Evolutionary conservation across 73 alveolate genomes (phyloP).

Genomic region (Effrenium voratum): DNA sequence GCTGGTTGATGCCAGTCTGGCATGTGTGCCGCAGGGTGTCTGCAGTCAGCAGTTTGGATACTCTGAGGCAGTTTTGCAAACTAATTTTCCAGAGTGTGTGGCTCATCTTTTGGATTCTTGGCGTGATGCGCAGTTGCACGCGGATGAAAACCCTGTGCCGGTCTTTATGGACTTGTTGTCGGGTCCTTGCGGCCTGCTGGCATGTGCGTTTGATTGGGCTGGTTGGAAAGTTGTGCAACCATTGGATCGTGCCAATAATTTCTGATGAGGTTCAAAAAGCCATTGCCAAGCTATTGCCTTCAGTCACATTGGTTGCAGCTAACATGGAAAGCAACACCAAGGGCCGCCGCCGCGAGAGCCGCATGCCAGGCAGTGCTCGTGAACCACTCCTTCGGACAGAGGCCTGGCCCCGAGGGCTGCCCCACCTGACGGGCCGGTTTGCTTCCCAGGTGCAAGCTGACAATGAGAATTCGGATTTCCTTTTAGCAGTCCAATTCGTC

Average conservation of each 20-base stretch:
- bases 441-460: not conserved
- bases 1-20: not conserved
- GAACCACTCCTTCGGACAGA: not conserved
- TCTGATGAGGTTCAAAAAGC: not conserved
- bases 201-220: not conserved
- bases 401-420: not conserved
- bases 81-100: too few relatives aligned
- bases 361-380: not conserved
- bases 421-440: not conserved
- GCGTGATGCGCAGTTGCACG: not conserved
- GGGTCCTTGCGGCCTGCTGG: not conserved
- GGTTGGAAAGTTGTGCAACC: conserved; percentile 24
- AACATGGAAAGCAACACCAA: conserved; percentile 7
- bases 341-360: conserved; percentile 5
- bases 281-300: not conserved
- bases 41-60: not conserved
- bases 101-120: too few relatives aligned
- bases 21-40: not conserved
- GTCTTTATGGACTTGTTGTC: not conserved
- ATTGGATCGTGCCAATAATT: not conserved
- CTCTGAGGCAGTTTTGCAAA: too few relatives aligned
- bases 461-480: not conserved
- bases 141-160: not conserved
- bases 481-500: not conserved
- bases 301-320: not conserved